These are phyloP conservation scores for Zymoseptoria crescenta DNA, from an alignment of 2,329 filamentous ascomycete genomes.

Conservation along the genomic window DNA sequence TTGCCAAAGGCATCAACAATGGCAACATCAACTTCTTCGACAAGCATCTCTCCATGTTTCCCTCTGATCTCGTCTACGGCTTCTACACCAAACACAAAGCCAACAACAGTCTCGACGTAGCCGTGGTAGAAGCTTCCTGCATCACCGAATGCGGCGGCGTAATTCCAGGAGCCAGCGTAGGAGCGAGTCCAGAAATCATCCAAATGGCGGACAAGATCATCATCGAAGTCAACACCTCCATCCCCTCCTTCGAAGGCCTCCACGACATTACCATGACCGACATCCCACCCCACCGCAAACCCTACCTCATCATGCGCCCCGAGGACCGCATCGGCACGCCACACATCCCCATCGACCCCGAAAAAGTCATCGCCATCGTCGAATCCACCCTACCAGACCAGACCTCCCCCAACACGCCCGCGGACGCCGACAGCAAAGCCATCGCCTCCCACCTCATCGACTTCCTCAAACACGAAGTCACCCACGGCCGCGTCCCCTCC, in stretches of 20 bases:
- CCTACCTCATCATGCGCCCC: conserved; percentile 75
- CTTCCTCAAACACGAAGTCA: conserved; percentile 78
- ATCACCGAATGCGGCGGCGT: conserved; percentile 87
- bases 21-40: conserved; percentile 88
- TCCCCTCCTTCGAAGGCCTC: conserved; percentile 76
- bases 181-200: conserved; percentile 71
- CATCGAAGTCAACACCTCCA: conserved; percentile 82
- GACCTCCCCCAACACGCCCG: conserved; percentile 65
- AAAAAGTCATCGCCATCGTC: conserved; percentile 75
- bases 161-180: conserved; percentile 77
- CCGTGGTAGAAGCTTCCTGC: conserved; percentile 71
- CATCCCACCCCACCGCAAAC: conserved; percentile 70
- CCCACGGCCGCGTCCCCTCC: conserved; percentile 64
- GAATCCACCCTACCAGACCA: conserved; percentile 78
- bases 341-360: conserved; percentile 75
- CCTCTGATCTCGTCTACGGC: conserved; percentile 70
- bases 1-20: conserved; percentile 82
- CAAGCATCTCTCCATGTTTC: conserved; percentile 91
- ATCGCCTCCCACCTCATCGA: conserved; percentile 79
- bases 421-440: conserved; percentile 62
- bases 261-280: conserved; percentile 91
- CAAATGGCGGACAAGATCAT: conserved; percentile 93
- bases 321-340: conserved; percentile 80
- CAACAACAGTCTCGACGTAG: conserved; percentile 68
- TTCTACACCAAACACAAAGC: conserved; percentile 71